Evolutionary conservation across 202 grass and related monocot genomes (phyloP), one percentile per base, ranked within the genome.

Genomic region (Elaeis oleifera): DNA sequence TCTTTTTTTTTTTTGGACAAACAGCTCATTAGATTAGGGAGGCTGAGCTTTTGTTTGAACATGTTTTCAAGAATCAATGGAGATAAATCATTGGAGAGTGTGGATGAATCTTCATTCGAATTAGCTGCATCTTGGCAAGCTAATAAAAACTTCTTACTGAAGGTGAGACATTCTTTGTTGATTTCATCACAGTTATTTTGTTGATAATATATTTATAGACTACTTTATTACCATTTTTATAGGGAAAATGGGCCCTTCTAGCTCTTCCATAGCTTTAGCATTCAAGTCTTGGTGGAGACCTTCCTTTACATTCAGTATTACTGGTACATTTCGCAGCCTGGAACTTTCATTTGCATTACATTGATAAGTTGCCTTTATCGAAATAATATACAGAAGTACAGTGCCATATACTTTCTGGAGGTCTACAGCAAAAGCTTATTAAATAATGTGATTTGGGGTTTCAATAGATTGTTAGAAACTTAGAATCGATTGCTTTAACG

Each of bases 201-300:
- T 63, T 29, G 26, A 67, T 71, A 44, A 18, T 44, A 51, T 51
- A 14, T 51, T 72, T 44, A 58, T 64, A 5, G 52, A 32, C 3
- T 9, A 2, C 25, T 27, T 71, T 23, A 3, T 53, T 67, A 59
- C 74, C 18, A 36, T 70, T 18, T 61, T 67, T 16, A 56, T 56
- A 96, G 92, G 92, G 87, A 65, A 96, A 71, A 59, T 96, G 49
- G 84, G 87, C 61, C 77, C 84, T 65, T 82, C 76, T 23, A 80
- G 76, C 26, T 91, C 92, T 69, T 89, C 84, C 61, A 26, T 96
- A 48, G 77, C 87, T 50, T 50, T 96, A 69, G 84, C 87, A 60
- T 85, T 91, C 71, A 96, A 96, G 77, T 96, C 92, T 81, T 96
- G 92, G 92, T 96, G 87, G 92, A 91, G 59, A 70, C 92, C 92